Evolutionary conservation across 23 red algal genomes (phyloP), one percentile per base, ranked within the genome.

Genomic region (Gracilariopsis chorda): DNA sequence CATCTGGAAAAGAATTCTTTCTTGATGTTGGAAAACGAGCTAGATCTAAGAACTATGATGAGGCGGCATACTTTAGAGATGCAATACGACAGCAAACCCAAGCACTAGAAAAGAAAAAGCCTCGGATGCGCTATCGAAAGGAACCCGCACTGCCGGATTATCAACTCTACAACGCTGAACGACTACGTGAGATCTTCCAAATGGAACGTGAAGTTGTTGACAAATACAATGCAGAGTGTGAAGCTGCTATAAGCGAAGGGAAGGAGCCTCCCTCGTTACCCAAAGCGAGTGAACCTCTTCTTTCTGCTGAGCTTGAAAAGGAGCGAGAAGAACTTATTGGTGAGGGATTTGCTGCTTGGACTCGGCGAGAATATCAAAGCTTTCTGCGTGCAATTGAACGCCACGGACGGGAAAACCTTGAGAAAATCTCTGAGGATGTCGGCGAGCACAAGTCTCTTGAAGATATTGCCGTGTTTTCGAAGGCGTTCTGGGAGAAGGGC

Each of bases 11-110:
- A 5, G 53, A 81, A 52, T 99, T 96, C 44, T 96, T 94, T 73
- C 68, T 99, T n/a, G 97, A 99, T 86, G 97, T 99, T 5, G 97
- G 97, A 24, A 99, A 99, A 65, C 93, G 97, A 11, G 94, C 83
- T 17, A 88, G 97, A 14, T 83, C 83, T 24, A 87, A 94, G 51
- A 88, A 88, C 12, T 95, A 98, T 40, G 92, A 98, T 41, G 96
- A 94, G 46, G 43, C 73, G 2, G 91, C 87, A 7, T 81, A 77
- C 68, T 94, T 56, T 34, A 43, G 82, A 58, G 82, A 85, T 0
- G 62, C 74, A 47, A 67, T 91, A 47, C 74, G 77, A 25, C 48
- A 53, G 17, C 85, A 89, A 69, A 55, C 61, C 8, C 60, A 52
- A 25, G 36, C 55, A 13, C 52, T 51, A 9, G 77, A 93, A 33